Conservation (phyloP, 2,329 filamentous ascomycete species). For the Colletotrichum sojae region DNA sequence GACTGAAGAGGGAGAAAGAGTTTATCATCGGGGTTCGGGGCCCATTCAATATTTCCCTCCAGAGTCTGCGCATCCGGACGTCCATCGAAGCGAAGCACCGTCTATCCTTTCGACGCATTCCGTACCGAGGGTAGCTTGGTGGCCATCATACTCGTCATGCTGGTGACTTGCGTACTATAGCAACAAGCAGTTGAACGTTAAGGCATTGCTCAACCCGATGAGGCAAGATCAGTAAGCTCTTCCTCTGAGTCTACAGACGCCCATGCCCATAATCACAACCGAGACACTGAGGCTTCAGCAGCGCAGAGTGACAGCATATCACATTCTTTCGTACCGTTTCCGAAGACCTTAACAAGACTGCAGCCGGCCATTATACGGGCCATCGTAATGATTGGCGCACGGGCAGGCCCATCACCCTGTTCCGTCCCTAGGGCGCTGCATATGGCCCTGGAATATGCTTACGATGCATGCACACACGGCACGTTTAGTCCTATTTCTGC, state of each 20-base stretch:
- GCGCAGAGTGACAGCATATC: conserved; percentile 17
- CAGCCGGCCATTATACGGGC: background rate
- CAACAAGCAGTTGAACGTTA: background rate
- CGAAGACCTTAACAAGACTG: background rate
- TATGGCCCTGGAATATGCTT: conserved; percentile 8
- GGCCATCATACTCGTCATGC: no score
- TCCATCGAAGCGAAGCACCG: conserved; percentile 6
- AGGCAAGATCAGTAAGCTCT: conserved; percentile 20
- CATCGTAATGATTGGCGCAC: background rate
- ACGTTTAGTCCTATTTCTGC: conserved; percentile 2
- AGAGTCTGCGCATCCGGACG: conserved; percentile 1
- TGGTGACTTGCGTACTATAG: no score
- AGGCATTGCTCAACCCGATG: background rate
- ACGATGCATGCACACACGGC: conserved; percentile 18
- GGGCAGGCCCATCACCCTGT: conserved; percentile 1
- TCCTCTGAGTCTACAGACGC: conserved; percentile 2
- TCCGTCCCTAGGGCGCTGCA: conserved; percentile 6
- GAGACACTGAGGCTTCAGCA: background rate
- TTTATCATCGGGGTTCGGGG: background rate
- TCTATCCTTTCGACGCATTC: background rate
- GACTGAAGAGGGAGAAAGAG: conserved; percentile 4
- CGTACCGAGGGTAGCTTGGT: background rate
- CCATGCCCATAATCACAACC: background rate
- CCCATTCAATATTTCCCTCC: background rate
- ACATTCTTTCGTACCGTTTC: conserved; percentile 7